Base-by-base conservation (phyloP, 139 green algal genomes). In the Penium margaritaceum region DNA sequence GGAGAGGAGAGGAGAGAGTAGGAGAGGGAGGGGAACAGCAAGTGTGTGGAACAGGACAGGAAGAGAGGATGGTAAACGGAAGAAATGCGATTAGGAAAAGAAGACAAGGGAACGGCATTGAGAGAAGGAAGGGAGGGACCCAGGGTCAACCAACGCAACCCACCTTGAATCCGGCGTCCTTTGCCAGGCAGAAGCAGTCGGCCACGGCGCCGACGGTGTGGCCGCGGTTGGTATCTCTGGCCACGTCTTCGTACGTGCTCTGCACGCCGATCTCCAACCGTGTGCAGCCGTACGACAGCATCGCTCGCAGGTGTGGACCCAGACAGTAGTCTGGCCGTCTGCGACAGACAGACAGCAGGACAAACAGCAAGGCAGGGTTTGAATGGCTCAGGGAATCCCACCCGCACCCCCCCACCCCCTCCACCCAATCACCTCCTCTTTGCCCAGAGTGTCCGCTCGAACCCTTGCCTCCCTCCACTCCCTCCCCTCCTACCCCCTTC, bases 211-310 rank as follows among this genome's bases (percentile, higher is more conserved):
- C 86, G 3, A 93, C 88, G 24, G 88, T 94, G 77, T 95, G 90
- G 3, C 90, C 90, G 19, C 92, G 80, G 82, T 98, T 98, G n/a
- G 92, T 96, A 80, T 97, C 92, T 0, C 92, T 80, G 0, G 92
- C 92, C 3, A 98, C 93, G 62, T 97, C 93, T 83, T 96, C 89
- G 69, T 95, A 94, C n/a, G 87, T 91, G 69, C 77, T 86, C 85
- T 96, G 91, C 71, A 97, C 80, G 1, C 92, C 92, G 35, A 98
- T 94, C 87, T 98, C 92, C 41, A 98, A 69, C 24, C 89, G 82
- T 29, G 89, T 95, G 84, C 89, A 95, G 47, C 93, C 93, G 54
- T 82, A 82, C 3, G 14, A 33, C 5, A 82, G 69, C 74, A 84
- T 82, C 63, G 79, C 74, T 12, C 64, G 51, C n/a, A 84, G 47